phyloP scores from a whole-genome alignment of 2,329 filamentous ascomycete species.

The Monosporascus sp. region DNA sequence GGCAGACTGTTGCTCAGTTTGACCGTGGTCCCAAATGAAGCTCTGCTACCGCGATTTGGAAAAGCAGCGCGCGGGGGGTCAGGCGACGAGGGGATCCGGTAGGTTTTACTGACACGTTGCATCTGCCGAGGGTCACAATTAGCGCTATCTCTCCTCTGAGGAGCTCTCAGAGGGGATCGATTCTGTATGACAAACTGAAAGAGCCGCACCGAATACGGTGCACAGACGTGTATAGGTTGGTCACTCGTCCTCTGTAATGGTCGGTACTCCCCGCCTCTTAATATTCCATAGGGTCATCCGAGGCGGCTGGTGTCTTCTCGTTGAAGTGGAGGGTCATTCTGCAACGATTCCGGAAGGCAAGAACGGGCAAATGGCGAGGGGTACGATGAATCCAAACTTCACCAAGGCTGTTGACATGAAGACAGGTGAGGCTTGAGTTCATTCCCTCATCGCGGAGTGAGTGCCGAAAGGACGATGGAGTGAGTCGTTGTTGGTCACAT shows the following conservation, averaged over 20 bases:
- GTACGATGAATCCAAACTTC: slow-evolving; percentile 19
- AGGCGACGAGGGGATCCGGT: neutral
- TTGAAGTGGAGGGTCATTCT: neutral
- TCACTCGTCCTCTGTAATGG: neutral
- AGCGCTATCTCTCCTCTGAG: neutral
- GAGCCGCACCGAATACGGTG: neutral
- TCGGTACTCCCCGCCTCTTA: too few relatives aligned
- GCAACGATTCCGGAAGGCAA: slow-evolving; percentile 4
- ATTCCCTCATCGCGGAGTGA: slow-evolving; percentile 1
- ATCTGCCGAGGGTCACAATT: neutral
- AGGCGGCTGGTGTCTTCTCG: neutral
- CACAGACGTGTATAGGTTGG: neutral
- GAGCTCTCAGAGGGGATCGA: neutral
- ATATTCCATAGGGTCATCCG: too few relatives aligned
- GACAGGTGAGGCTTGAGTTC: slow-evolving; percentile 14
- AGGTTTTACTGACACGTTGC: neutral
- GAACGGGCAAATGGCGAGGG: slow-evolving; percentile 11
- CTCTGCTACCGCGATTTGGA: neutral
- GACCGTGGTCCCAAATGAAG: neutral
- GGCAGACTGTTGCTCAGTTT: neutral
- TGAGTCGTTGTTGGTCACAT: slow-evolving; percentile 4
- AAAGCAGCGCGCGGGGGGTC: neutral
- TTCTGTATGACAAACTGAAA: neutral
- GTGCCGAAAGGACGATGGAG: slow-evolving; percentile 5
- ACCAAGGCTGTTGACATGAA: slow-evolving; percentile 14